Base-by-base conservation (phyloP, 768 basidiomycete genomes). In the Floccularia luteovirens region DNA sequence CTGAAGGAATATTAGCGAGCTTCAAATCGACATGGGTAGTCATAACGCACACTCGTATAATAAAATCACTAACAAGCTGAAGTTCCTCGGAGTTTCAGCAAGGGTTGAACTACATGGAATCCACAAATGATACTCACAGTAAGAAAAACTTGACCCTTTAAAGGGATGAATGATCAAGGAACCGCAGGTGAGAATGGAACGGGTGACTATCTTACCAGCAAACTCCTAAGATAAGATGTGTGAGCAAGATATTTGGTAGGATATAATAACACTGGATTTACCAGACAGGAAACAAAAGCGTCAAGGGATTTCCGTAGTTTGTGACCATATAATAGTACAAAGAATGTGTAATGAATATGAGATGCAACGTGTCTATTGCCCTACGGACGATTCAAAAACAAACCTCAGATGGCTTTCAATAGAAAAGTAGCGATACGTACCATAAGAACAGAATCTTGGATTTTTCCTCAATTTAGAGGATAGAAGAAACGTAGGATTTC, bases 311-410 rank as follows among this genome's bases (percentile, higher is more conserved):
- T 22, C 38, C 50, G 36, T 55, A 63, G 30, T 60, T 65, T 7
- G 48, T 50, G 30, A 68, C 54, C 27, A 61, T 39, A 49, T 64
- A 67, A 46, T 50, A 57, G 45, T 68, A 66, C 12, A 65, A 25
- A 21, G 49, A 50, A 40, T 64, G 60, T 2, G 60, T 55, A 19
- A 62, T 46, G 12, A 66, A 50, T 0, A 53, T 54, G 17, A 64
- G 45, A 24, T 66, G 63, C 13, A 62, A 36, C 6, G 56, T 56
- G 45, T 66, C 63, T 11, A 66, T 50, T 4, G 57, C 16, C 64
- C 66, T 67, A 28, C n/a, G n/a, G n/a, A n/a, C n/a, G n/a, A n/a
- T n/a, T n/a, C n/a, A n/a, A n/a, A n/a, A n/a, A n/a, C n/a, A 21
- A 8, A 34, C 7, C 5, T 39, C 21, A 37, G 20, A 7, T 20